Conservation (phyloP, 805 yeast genomes). For the Candida odintsovae region DNA sequence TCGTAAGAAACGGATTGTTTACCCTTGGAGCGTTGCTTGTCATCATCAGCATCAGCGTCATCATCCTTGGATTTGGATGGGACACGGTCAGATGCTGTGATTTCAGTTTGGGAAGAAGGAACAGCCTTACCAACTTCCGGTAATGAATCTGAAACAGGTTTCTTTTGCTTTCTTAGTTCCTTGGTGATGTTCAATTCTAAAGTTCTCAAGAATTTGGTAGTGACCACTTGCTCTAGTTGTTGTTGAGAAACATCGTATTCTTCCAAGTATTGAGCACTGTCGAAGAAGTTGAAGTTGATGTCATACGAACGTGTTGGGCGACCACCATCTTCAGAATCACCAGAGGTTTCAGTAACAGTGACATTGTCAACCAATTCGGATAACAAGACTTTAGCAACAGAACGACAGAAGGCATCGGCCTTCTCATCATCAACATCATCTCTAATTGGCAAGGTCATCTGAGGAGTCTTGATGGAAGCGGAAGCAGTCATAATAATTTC, state of each 20-base stretch:
- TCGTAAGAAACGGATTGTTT: slow-evolving; percentile 91
- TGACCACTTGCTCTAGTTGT: slow-evolving; percentile 66
- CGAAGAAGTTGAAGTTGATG: slow-evolving; percentile 70
- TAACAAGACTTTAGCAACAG: slow-evolving; percentile 75
- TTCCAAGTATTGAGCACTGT: slow-evolving; percentile 66
- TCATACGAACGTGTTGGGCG: slow-evolving; percentile 59
- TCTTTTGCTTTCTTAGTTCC: slow-evolving; percentile 79
- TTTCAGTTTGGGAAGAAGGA: slow-evolving; percentile 46
- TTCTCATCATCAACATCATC: slow-evolving; percentile 75
- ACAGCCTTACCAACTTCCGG: slow-evolving; percentile 70
- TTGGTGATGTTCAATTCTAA: slow-evolving; percentile 71
- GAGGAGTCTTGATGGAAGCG: slow-evolving; percentile 94
- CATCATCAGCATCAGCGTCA: slow-evolving; percentile 57
- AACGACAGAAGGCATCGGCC: slow-evolving; percentile 91
- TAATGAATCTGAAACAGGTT: slow-evolving; percentile 39
- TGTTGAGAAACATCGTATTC: slow-evolving; percentile 86
- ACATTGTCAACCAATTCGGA: slow-evolving; percentile 87
- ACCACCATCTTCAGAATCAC: slow-evolving; percentile 40
- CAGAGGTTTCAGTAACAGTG: slow-evolving; percentile 83
- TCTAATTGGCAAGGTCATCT: slow-evolving; percentile 88
- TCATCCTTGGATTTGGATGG: slow-evolving; percentile 31
- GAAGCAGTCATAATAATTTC: slow-evolving; percentile 99
- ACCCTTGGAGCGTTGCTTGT: slow-evolving; percentile 50
- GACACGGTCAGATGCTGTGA: slow-evolving; percentile 30
- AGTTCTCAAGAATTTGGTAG: slow-evolving; percentile 56